phyloP scores from a whole-genome alignment of 2,329 filamentous ascomycete species.

The Sclerotinia subarctica region DNA sequence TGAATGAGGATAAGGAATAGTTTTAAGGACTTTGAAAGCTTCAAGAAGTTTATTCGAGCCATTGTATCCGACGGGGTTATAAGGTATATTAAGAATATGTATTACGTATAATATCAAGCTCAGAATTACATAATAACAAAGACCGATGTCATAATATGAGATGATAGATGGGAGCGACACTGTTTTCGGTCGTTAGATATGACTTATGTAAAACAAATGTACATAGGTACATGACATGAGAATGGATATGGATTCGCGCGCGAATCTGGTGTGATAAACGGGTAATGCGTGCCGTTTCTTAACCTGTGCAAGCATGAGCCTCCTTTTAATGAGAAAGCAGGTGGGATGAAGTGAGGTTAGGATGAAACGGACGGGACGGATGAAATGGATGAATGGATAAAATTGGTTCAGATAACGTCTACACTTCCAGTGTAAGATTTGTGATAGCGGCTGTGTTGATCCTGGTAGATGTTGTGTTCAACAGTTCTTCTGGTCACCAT shows the following conservation, averaged over 20 bases:
- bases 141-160: too few species aligned
- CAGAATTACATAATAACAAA: too few species aligned
- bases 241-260: background rate
- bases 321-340: too few species aligned
- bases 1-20: too few species aligned
- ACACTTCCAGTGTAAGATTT: background rate
- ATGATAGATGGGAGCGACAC: too few species aligned
- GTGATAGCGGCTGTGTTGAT: slow-evolving; percentile 6
- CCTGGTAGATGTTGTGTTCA: background rate
- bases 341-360: background rate
- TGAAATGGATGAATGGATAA: background rate
- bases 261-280: background rate
- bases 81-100: too few species aligned
- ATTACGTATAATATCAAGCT: too few species aligned
- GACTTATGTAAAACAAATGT: too few species aligned
- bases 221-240: background rate
- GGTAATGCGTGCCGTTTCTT: background rate
- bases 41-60: too few species aligned
- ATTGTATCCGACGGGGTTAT: too few species aligned
- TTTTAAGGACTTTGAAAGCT: too few species aligned
- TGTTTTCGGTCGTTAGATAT: too few species aligned
- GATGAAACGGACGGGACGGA: background rate
- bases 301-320: background rate
- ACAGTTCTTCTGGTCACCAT: background rate
- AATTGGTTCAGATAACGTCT: background rate